Percentiles rank a stretch among this genome's conserved stretches.
These are phyloP conservation scores for Apiotrichum sp. DNA, from an alignment of 1,284 basidiomycete genomes.

Conservation along the genomic window DNA sequence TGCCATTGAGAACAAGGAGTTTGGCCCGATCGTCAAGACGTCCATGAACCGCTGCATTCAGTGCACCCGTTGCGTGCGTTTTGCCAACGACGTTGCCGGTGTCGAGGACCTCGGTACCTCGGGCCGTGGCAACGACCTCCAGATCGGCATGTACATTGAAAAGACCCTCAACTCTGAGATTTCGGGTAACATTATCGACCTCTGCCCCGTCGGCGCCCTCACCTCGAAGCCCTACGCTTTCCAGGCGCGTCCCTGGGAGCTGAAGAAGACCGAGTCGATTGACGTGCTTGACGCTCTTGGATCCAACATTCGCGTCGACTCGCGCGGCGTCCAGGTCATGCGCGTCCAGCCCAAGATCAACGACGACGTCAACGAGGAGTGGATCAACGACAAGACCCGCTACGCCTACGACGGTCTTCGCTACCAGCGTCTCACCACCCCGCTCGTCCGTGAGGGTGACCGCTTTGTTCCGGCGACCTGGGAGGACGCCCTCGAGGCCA, in stretches of 20 bases:
- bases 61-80: conserved; percentile 97
- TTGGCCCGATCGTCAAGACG: conserved; percentile 96
- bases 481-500: conserved; percentile 80
- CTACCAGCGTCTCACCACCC: conserved; percentile 91
- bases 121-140: conserved; percentile 95
- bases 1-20: conserved; percentile 96
- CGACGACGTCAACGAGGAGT: conserved; percentile 99
- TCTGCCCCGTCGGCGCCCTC: conserved; percentile 91
- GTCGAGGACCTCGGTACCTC: conserved; percentile 96
- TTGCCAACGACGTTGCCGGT: conserved; percentile 97
- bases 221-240: conserved; percentile 98
- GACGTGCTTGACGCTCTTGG: conserved; percentile 99
- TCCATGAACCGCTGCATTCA: conserved; percentile 99
- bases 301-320: conserved; percentile 95
- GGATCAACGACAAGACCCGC: conserved; percentile 99
- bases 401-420: conserved; percentile 93
- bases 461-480: conserved; percentile 87
- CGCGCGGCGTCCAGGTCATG: conserved; percentile 94
- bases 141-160: conserved; percentile 98
- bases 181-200: conserved; percentile 94
- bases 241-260: conserved; percentile 95
- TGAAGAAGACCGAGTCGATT: conserved; percentile 95
- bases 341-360: conserved; percentile 92
- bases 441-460: conserved; percentile 84
- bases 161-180: conserved; percentile 97